phyloP scores from a whole-genome alignment of 331 rosid species.

The Pyracantha coccinea region DNA sequence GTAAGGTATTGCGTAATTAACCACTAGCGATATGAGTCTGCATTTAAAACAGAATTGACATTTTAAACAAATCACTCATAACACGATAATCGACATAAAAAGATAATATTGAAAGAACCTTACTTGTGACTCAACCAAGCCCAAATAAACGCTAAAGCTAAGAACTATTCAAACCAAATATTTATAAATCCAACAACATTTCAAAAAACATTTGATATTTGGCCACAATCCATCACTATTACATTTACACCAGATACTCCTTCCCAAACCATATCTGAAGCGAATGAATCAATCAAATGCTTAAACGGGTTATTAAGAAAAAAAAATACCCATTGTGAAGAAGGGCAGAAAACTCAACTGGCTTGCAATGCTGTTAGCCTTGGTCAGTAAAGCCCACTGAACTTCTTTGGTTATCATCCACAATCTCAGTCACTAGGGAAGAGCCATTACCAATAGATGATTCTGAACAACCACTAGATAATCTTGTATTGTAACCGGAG shows the following conservation, averaged over 20 bases:
- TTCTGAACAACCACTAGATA: constrained; percentile 46
- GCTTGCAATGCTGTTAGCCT: constrained; percentile 15
- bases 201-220: too few relatives aligned
- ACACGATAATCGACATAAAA: not conserved
- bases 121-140: not conserved
- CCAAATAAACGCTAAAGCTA: too few relatives aligned
- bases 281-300: not conserved
- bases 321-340: not conserved
- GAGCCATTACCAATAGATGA: constrained; percentile 36
- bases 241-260: too few relatives aligned
- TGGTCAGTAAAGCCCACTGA: constrained; percentile 12
- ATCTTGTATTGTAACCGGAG: constrained; percentile 30
- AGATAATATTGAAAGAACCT: not conserved
- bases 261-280: too few relatives aligned
- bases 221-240: too few relatives aligned
- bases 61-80: not conserved
- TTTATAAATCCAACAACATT: too few relatives aligned
- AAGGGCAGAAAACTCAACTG: not conserved
- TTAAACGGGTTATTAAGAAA: not conserved
- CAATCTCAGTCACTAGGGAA: constrained; percentile 31
- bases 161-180: too few relatives aligned
- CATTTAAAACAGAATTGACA: too few relatives aligned
- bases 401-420: constrained; percentile 25
- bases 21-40: not conserved
- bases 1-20: constrained; percentile 21